Evolutionary conservation across 139 green algal genomes (phyloP), one percentile per base, ranked within the genome.

Genomic region (Pseudopediastrum boryanum): DNA sequence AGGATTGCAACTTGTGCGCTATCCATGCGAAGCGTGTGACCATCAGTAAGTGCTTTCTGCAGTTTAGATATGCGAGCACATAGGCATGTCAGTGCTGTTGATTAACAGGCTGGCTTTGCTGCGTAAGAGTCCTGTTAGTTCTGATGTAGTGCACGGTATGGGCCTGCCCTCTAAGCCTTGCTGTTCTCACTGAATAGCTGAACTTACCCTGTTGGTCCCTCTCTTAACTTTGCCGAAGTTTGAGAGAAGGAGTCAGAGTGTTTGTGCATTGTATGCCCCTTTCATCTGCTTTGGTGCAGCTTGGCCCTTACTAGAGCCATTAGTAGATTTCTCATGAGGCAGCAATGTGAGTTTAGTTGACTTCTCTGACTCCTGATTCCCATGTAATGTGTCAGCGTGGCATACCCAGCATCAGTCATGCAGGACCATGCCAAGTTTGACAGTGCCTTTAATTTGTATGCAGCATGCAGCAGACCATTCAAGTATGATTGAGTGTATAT

Each of bases 11-110:
- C 84, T 84, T 98, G 62, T 98, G 94, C 85, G 94, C 94, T 36
- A 98, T 98, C 78, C 94, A 98, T 70, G 94, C 94, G 16, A 97
- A 95, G 85, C 89, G 94, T 19, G 92, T 98, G 7, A 98, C 94
- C 27, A 98, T 98, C 79, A 93, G 85, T 90, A 42, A 96, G 90
- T 93, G 64, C 78, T 73, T 42, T 38, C 54, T 35, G 4, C 69
- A 54, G 43, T 25, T 70, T 9, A 35, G 35, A 66, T 62, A 52
- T 77, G 44, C 10, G 2, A 56, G 10, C 4, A 21, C 5, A 35
- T 52, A 19, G 51, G 29, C 27, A 31, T 38, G 62, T 46, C 61
- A 68, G 4, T 25, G 36, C 8, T 46, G 35, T 29, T 59, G 27
- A 10, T 61, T 41, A 39, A 38, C 13, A 33, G 25, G 29, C 16